Base-by-base conservation (phyloP, 2,329 filamentous ascomycete species). In the Neofusicoccum ribis region DNA sequence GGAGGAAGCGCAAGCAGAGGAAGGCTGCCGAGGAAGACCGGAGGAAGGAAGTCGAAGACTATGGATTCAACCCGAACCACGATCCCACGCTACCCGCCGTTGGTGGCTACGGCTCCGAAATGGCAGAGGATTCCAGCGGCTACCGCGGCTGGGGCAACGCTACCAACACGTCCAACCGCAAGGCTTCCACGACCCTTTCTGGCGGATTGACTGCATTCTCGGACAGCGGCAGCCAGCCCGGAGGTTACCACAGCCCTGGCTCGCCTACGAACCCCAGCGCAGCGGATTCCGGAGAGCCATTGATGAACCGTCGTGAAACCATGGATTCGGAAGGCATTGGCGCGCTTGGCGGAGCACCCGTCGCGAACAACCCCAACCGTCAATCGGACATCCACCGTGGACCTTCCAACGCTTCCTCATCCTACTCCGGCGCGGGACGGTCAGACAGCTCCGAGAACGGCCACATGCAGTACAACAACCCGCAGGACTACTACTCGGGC, bases 21-120 rank as follows among this genome's bases (percentile, higher is more conserved):
- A 95, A 92, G 82, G 87, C 88, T 68, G 91, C 90, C 14, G 92
- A 95, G 74, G 95, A 97, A 75, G 88, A 93, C 72, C 88, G 95
- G 59, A 88, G 93, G 68, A 97, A 97, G 81, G 95, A 99, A 79
- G 93, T 97, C 11, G 94, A 98, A 77, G 95, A 98, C 75, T 98
- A 98, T 76, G 90, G 91, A 37, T 98, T 93, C 83, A 98, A 98
- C 77, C 95, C 95, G n/a, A 98, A 98, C 79, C 89, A 93, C 67
- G 93, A 97, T 74, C 92, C 93, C 0, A 92, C 91, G 0, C 83
- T 97, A 12, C 88, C 88, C 7, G 83, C 84, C 9, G 82, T 86
- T 15, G 82, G 79, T 31, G 79, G 83, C 61, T 82, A 85, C 80
- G 86, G 85, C 63, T 80, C 85, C 47, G 88, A 94, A 76, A 93